Conservation (phyloP, 768 basidiomycete species). For the Boletus fagicola region DNA sequence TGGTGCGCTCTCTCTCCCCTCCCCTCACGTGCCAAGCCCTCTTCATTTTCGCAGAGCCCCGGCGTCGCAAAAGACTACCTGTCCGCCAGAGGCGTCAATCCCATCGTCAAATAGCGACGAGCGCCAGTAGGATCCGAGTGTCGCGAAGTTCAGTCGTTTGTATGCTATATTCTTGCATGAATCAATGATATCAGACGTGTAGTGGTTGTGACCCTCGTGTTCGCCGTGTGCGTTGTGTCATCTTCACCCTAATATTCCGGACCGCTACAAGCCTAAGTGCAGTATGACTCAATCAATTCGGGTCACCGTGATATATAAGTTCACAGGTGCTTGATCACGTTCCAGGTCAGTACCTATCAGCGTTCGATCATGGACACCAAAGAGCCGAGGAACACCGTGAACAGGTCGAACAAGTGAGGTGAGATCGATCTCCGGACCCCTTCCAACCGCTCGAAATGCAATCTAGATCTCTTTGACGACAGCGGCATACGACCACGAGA, state of each 20-base stretch:
- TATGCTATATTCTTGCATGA: neutral
- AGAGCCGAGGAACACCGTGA: no score
- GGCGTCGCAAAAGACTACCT: constrained; percentile 77
- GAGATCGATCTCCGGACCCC: neutral
- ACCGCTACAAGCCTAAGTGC: no score
- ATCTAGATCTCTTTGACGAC: neutral
- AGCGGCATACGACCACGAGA: constrained; percentile 24
- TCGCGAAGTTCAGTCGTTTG: neutral
- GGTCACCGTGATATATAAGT: no score
- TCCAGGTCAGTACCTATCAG: no score
- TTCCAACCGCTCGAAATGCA: neutral
- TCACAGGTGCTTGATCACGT: no score
- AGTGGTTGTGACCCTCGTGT: no score
- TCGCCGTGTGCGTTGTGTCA: no score
- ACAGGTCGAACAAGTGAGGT: no score
- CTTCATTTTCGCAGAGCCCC: constrained; percentile 41
- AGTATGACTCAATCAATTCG: no score
- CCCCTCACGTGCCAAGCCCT: neutral
- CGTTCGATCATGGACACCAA: no score
- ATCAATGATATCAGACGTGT: neutral
- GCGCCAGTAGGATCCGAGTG: neutral
- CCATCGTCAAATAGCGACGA: constrained; percentile 41
- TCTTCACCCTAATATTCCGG: no score
- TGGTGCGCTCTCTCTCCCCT: constrained; percentile 43
- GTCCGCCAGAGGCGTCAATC: constrained; percentile 51